A percentile compares a stretch with the other conserved stretches of the same genome.
phyloP scores from a whole-genome alignment of 1,284 basidiomycete genomes.

The Ustilago hordei region DNA sequence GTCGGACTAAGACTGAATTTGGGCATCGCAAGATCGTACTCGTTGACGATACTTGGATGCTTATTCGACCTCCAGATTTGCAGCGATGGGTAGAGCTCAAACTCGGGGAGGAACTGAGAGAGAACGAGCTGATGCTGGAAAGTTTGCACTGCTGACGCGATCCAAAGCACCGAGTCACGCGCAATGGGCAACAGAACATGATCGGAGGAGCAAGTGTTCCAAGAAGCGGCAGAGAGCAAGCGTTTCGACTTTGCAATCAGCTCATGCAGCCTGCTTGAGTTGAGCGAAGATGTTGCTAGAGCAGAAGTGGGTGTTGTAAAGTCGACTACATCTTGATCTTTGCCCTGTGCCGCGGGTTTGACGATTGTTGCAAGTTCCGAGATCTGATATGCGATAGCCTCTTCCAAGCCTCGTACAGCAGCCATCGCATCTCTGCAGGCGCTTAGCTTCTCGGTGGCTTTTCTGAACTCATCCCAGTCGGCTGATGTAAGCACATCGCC shows the following conservation, averaged over 20 bases:
- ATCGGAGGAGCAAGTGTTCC: constrained; percentile 16
- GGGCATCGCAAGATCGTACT: constrained; percentile 83
- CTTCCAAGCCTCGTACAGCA: constrained; percentile 24
- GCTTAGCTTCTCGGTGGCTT: constrained; percentile 29
- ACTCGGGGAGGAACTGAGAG: constrained; percentile 82
- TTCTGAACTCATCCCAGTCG: constrained; percentile 50
- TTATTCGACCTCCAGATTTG: constrained; percentile 76
- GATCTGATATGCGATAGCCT: constrained; percentile 35
- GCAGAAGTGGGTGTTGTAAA: constrained; percentile 20
- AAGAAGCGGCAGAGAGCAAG: constrained; percentile 21
- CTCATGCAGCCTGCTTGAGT: constrained; percentile 26
- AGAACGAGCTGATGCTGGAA: constrained; percentile 85
- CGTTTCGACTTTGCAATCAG: constrained; percentile 24
- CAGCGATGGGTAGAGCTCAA: constrained; percentile 79
- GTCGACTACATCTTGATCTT: constrained; percentile 10
- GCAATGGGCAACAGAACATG: constrained; percentile 74
- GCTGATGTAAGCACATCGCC: constrained; percentile 29
- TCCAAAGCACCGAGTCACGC: constrained; percentile 75
- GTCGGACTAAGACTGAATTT: constrained; percentile 92
- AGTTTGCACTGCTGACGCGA: constrained; percentile 81
- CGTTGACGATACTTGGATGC: constrained; percentile 48
- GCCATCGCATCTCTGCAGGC: constrained; percentile 30
- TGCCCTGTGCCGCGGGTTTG: constrained; percentile 4
- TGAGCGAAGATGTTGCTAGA: constrained; percentile 40
- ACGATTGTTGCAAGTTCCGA: constrained; percentile 28